phyloP scores from a whole-genome alignment of 2,329 filamentous ascomycete genomes.

The Alternaria burnsii region DNA sequence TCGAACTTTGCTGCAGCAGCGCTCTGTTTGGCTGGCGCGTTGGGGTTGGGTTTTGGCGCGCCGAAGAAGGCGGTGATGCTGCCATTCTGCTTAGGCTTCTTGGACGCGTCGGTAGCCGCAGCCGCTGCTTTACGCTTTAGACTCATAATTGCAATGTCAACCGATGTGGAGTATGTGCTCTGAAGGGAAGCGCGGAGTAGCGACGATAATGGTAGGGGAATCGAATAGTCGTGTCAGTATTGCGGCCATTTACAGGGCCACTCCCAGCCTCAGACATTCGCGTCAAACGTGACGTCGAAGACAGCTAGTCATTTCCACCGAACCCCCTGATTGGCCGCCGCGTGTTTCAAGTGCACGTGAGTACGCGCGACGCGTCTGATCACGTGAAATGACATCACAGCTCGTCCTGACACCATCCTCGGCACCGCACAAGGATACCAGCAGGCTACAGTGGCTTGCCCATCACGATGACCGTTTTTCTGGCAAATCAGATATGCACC shows the following conservation, averaged over 20 bases:
- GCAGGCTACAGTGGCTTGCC: constrained; percentile 22
- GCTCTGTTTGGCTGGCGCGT: constrained; percentile 23
- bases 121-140: constrained; percentile 62
- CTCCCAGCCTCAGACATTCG: constrained; percentile 23
- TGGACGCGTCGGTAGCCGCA: constrained; percentile 55
- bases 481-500: constrained; percentile 15
- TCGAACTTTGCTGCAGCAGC: constrained; percentile 67
- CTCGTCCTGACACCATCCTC: constrained; percentile 1
- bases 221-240: not conserved
- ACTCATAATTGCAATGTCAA: constrained; percentile 51
- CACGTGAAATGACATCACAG: constrained; percentile 33
- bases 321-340: constrained; percentile 23
- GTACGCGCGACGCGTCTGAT: constrained; percentile 21
- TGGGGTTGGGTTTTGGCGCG: constrained; percentile 59
- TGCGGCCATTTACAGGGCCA: constrained; percentile 9
- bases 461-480: constrained; percentile 2
- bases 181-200: not conserved
- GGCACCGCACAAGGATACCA: constrained; percentile 19
- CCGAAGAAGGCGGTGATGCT: constrained; percentile 93
- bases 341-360: constrained; percentile 11
- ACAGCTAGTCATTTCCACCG: constrained; percentile 10
- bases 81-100: constrained; percentile 67
- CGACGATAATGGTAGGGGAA: not conserved
- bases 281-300: constrained; percentile 23
- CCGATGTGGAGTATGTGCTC: constrained; percentile 9